Percentiles rank a stretch among this genome's conserved stretches.
phyloP scores from a whole-genome alignment of 2,329 filamentous ascomycete species.

The Colletotrichum falcatum region DNA sequence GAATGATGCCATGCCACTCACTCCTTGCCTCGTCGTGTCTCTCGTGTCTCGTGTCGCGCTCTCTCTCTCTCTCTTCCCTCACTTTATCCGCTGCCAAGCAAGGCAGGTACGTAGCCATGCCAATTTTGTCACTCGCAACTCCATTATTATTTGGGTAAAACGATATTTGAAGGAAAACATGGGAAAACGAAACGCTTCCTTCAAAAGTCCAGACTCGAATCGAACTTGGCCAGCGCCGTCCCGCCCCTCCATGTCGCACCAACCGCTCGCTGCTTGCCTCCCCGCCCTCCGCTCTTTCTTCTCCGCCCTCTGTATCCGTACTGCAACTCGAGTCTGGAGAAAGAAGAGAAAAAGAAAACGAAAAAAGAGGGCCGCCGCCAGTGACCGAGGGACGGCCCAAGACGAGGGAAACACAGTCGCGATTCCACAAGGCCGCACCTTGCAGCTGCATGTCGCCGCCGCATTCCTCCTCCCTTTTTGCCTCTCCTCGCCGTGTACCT shows the following conservation, averaged over 20 bases:
- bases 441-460: conserved; percentile 30
- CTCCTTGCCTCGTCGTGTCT: background rate
- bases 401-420: conserved; percentile 26
- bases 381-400: background rate
- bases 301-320: background rate
- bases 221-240: background rate
- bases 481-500: conserved; percentile 18
- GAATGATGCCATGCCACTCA: conserved; percentile 32
- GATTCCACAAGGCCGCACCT: conserved; percentile 28
- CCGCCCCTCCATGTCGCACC: conserved; percentile 15
- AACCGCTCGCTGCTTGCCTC: background rate
- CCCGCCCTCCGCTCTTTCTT: conserved; percentile 11
- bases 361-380: background rate
- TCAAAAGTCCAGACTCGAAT: background rate
- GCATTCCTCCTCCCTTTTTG: background rate
- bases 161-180: background rate
- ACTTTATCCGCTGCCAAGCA: background rate
- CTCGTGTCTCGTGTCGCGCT: background rate
- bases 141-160: background rate
- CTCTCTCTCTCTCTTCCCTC: background rate
- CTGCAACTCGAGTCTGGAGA: conserved; percentile 3
- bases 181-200: background rate
- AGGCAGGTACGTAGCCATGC: background rate
- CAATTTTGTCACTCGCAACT: background rate
- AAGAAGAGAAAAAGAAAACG: no score